A percentile compares a stretch with the other conserved stretches of the same genome.
These are phyloP conservation scores for Gypsophila paniculata DNA, from an alignment of 179 eudicot species.

Conservation along the genomic window DNA sequence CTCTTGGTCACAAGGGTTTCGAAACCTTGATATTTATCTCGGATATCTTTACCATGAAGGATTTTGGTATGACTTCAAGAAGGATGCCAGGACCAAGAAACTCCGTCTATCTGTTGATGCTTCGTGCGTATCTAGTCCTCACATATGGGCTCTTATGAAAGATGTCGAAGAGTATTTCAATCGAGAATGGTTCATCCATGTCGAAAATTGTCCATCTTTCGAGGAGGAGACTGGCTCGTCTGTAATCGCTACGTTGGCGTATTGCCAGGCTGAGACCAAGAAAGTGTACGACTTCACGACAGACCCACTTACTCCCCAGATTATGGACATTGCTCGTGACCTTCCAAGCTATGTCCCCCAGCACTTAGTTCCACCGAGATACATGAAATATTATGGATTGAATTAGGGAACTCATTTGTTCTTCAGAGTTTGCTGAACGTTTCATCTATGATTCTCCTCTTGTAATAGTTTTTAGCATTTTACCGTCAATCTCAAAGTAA, in stretches of 20 bases:
- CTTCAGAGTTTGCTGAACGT: background rate
- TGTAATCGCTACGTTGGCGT: background rate
- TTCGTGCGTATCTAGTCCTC: background rate
- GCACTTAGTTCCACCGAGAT: background rate
- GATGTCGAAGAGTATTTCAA: conserved; percentile 15
- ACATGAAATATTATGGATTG: background rate
- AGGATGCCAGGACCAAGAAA: background rate
- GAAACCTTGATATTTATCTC: too few relatives aligned
- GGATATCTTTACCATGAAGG: background rate
- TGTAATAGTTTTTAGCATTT: too few relatives aligned
- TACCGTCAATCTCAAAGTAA: too few relatives aligned
- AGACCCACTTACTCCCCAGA: background rate
- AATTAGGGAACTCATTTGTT: background rate
- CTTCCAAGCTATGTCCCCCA: background rate
- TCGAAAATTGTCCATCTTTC: background rate
- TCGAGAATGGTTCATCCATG: conserved; percentile 20
- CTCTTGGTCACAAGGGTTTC: too few relatives aligned
- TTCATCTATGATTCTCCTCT: too few relatives aligned
- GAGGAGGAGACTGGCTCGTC: background rate
- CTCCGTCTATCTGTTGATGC: background rate
- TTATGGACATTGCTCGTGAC: background rate
- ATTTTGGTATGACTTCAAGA: conserved; percentile 9
- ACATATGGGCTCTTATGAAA: background rate
- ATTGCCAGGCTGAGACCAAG: background rate
- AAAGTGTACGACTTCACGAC: conserved; percentile 12